Base-by-base conservation (phyloP, 2,329 filamentous ascomycete genomes). In the Pyrenophora tritici-repentis region DNA sequence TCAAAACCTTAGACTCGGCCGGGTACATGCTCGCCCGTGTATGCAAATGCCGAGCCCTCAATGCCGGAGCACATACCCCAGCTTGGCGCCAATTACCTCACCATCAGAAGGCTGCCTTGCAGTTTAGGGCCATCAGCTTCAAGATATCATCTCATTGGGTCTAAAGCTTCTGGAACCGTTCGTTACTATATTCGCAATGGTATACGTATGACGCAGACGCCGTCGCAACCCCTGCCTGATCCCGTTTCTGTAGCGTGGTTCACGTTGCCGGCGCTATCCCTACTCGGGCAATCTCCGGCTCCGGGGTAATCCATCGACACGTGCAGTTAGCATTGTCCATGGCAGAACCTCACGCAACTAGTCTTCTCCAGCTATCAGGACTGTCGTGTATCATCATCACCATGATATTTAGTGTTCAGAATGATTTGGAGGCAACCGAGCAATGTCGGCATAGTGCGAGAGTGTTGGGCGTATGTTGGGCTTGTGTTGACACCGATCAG, bases 81-180 rank as follows among this genome's bases (percentile, higher is more conserved):
- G 37, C 59, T 58, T 17, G 57, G 77, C 48, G 74, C 31, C 24
- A 18, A 13, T 16, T 26, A 29, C 22, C 68, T 42, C 22, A 32
- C 8, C 17, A 24, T 24, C 22, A 33, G 22, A 10, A 39, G 24
- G 18, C 18, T 24, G 24, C 73, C 73, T 50, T 73, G 9, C 73
- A 20, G 66, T 76, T 81, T 65, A 73, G 75, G 34, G 36, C 52
- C 41, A 52, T 48, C 24, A 32, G 20, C 43, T 31, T 42, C n/a
- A 38, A 32, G n/a, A 26, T 36, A n/a, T 10, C n/a, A 32, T 24
- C 33, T 18, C 41, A 24, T 44, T 48, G 52, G 48, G 41, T 47
- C 26, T 12, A 4, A 13, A 42, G 49, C 50, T 20, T 14, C 85
- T 61, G 85, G 76, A 83, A 64, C 32, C 7, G 35, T 29, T 48